Base-by-base conservation (phyloP, 129 eudicot genomes). In the Escallonia herrerae region DNA sequence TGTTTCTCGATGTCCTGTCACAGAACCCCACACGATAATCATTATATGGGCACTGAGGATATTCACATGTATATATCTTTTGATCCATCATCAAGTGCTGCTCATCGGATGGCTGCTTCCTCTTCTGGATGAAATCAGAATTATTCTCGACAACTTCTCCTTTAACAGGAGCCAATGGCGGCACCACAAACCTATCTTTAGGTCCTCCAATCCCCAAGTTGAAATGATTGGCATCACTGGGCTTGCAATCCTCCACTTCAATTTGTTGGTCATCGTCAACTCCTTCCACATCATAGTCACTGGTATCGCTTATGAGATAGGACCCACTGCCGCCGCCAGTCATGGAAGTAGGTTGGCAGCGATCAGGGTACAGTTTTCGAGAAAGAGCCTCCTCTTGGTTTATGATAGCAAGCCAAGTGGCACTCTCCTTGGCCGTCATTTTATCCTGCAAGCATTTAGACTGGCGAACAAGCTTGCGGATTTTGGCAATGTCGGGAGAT, bases 371-470 rank as follows among this genome's bases (percentile, higher is more conserved):
- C 11, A 83, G 77, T 44, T 83, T 73, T 6, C 90, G 72, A 2
- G 80, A 79, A 61, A 83, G 55, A 8, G 79, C 59, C 72, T 87
- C 91, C 65, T 85, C 91, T 54, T 85, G 91, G 76, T 79, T 82
- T 4, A 85, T 73, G 8, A 85, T 85, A 63, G 91, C 76, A 56
- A 85, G 85, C 91, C 91, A 85, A 8, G 91, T 85, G n/a, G 85
- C 87, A 44, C 95, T 85, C 68, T 85, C 91, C 76, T 85, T 85
- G 12, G 87, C 87, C 0, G 91, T 85, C 91, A 85, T 85, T 76
- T 87, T 87, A 74, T 87, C 95, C 61, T 87, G 95, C 64, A 87
- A 77, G 74, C 95, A 87, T 57, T 87, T 87, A 7, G 95, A 87
- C 49, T 87, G 95, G 43, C 90, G 60, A 12, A 87, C 95, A 67